These are phyloP conservation scores for Nicotiana attenuata DNA, from an alignment of 257 asterid genomes.

Conservation along the genomic window DNA sequence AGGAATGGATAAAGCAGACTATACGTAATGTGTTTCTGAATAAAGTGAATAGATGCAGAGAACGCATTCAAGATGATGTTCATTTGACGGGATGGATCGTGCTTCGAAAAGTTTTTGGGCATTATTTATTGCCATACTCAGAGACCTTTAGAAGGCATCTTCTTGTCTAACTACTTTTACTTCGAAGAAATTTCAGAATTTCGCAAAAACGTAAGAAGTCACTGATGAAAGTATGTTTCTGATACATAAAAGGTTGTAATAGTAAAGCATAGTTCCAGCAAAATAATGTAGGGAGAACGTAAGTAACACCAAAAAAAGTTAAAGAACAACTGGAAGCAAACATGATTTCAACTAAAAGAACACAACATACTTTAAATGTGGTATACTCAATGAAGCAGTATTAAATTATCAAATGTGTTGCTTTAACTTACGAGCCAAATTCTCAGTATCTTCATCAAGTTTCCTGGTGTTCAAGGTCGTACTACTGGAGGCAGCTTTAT, in stretches of 20 bases:
- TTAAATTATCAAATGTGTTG: background rate
- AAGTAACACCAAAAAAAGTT: background rate
- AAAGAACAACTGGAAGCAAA: background rate
- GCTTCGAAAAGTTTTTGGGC: background rate
- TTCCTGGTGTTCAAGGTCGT: slow-evolving; percentile 76
- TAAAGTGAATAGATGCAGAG: background rate
- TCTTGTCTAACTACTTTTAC: background rate
- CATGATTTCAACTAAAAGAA: too few relatives aligned
- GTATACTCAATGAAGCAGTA: too few relatives aligned
- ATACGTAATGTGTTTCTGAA: background rate
- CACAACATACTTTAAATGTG: too few relatives aligned
- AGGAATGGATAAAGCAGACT: background rate
- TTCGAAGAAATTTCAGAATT: background rate
- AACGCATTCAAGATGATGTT: background rate
- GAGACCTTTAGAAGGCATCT: background rate
- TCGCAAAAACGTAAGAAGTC: background rate
- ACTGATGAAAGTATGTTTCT: background rate
- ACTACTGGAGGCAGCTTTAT: slow-evolving; percentile 83
- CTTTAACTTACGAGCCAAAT: slow-evolving; percentile 72
- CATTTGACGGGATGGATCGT: background rate
- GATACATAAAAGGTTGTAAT: background rate
- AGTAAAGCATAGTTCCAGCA: background rate
- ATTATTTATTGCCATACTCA: background rate
- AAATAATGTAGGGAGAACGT: background rate
- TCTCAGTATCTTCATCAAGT: slow-evolving; percentile 92